Percentiles rank a stretch among this genome's conserved stretches.
Conservation (phyloP, 352 stramenopile species). For the Globisporangium viniferum region DNA sequence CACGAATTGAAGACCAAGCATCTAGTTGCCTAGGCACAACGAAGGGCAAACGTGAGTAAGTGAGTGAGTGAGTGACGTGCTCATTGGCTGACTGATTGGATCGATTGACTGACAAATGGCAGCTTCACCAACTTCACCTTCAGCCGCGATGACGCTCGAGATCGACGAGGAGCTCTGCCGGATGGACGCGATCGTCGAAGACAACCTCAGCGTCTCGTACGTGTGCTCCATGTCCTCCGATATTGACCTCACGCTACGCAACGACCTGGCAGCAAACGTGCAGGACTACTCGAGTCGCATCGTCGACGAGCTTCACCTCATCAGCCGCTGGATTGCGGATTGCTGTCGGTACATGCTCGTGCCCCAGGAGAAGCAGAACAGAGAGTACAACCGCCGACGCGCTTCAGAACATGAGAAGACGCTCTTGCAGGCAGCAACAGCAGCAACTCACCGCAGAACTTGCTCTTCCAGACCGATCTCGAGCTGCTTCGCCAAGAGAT, state of each 20-base stretch:
- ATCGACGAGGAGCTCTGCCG: neutral
- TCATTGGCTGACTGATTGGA: neutral
- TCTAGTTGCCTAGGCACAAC: neutral
- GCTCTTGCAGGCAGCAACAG: neutral
- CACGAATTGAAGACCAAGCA: neutral
- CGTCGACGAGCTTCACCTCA: constrained; percentile 48
- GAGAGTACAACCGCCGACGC: neutral
- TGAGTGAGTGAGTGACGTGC: neutral
- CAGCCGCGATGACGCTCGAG: neutral
- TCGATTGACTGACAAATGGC: neutral
- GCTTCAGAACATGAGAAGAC: neutral
- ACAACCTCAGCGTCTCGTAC: constrained; percentile 19
- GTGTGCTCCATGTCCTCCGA: constrained; percentile 33
- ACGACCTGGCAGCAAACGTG: constrained; percentile 30
- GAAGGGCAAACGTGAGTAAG: neutral
- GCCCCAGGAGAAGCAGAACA: constrained; percentile 8
- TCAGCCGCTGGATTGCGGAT: constrained; percentile 36
- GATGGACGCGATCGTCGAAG: neutral
- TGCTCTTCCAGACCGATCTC: constrained; percentile 33
- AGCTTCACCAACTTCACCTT: neutral
- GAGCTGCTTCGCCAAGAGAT: constrained; percentile 35
- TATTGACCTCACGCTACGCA: constrained; percentile 32
- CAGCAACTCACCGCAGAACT: neutral
- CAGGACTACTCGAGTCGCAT: constrained; percentile 49
- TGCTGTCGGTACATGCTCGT: constrained; percentile 18